These are phyloP conservation scores for Nakazawaea holstii DNA, from an alignment of 805 yeast species.

Conservation along the genomic window DNA sequence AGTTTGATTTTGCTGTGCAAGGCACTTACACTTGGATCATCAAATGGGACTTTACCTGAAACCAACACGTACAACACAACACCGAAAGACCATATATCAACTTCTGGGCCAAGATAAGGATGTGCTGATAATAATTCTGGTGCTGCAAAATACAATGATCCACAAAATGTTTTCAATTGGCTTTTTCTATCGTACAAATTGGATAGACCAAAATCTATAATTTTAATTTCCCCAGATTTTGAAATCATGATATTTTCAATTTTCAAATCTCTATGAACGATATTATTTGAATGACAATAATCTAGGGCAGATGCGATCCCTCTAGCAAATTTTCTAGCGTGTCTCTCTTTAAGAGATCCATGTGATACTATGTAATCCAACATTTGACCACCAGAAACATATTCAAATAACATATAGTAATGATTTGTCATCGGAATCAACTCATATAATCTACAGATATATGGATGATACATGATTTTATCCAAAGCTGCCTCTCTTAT, in stretches of 20 bases:
- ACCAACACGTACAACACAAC: conserved; percentile 92
- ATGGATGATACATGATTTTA: conserved; percentile 83
- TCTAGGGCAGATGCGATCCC: conserved; percentile 92
- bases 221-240: conserved; percentile 88
- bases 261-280: conserved; percentile 94
- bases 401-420: conserved; percentile 94
- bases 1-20: conserved; percentile 90
- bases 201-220: conserved; percentile 94
- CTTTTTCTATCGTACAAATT: conserved; percentile 72
- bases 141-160: conserved; percentile 96
- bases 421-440: conserved; percentile 96
- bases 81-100: conserved; percentile 98
- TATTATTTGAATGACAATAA: conserved; percentile 89
- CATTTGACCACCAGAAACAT: conserved; percentile 96
- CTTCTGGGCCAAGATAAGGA: conserved; percentile 95
- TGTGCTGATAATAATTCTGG: conserved; percentile 91
- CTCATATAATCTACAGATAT: conserved; percentile 86
- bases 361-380: conserved; percentile 95
- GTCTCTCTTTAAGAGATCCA: conserved; percentile 88
- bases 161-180: conserved; percentile 89
- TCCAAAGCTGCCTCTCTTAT: conserved; percentile 95
- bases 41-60: conserved; percentile 98
- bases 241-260: conserved; percentile 95
- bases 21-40: conserved; percentile 87
- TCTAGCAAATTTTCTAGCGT: conserved; percentile 91